Base-by-base conservation (phyloP, 371 early-diverging fungal genomes). In the Mortierella sp. region DNA sequence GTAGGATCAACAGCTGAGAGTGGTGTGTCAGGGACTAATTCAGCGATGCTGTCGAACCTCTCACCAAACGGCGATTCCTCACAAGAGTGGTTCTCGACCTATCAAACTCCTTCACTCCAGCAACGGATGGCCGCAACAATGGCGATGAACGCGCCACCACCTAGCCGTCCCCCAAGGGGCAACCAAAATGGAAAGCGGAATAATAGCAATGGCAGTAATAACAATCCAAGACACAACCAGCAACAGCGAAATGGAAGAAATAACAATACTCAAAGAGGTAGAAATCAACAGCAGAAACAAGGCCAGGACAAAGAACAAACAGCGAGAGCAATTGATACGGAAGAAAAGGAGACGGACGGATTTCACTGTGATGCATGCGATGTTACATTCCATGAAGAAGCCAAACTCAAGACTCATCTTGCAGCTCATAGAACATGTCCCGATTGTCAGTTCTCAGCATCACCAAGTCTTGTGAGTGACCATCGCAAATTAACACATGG, bases 311-410 rank as follows among this genome's bases (percentile, higher is more conserved):
- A 63, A 54, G 49, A 37, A 49, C 8, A 65, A 35, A 51, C 24
- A 5, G 54, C 51, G 39, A 39, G 16, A 32, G 24, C 66, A 14
- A 32, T 14, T 16, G 40, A 24, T 2, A n/a, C 47, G 20, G 30
- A 32, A n/a, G 58, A 51, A 47, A 58, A 54, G 3, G 35, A 49
- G 9, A 5, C 69, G 4, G 30, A 24, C 8, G 71, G 75, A 45
- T 68, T 75, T 37, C 80, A 74, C 32, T 79, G 80, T 43, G 71
- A 71, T n/a, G 75, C 80, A 11, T 79, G 80, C 18, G 75, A 75
- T 43, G 68, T 79, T 12, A 79, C 80, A 5, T 79, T 79, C 28
- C 74, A 79, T 49, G 72, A 79, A 37, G 72, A 71, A 55, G 58
- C 62, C 10, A 74, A 74, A 39, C 70, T 79, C 57, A 68, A 68